A percentile compares a stretch with the other conserved stretches of the same genome.
Evolutionary conservation across 768 basidiomycete genomes (phyloP).

Genomic region (Crassisporium funariophilum): DNA sequence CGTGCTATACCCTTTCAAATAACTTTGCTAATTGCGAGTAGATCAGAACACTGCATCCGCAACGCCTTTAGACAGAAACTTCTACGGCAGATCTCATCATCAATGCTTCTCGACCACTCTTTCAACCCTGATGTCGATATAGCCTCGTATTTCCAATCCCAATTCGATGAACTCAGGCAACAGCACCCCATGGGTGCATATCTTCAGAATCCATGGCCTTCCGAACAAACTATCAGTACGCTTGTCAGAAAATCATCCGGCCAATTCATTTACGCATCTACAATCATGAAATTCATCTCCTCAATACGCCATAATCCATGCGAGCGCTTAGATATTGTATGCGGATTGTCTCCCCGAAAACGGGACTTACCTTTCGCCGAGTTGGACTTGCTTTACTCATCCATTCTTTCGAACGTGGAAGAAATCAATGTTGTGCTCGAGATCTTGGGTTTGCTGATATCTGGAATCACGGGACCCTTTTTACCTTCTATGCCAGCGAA

Average conservation of each 20-base stretch:
- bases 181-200: not conserved
- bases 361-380: not conserved
- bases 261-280: constrained; percentile 6
- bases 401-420: constrained; percentile 1
- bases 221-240: not conserved
- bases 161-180: not conserved
- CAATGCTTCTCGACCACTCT: not conserved
- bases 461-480: not conserved
- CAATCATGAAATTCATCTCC: not conserved
- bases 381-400: constrained; percentile 2
- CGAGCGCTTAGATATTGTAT: not conserved
- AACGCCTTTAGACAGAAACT: not conserved
- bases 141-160: not conserved
- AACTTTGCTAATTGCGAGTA: constrained; percentile 1
- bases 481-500: too few relatives aligned
- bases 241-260: too few relatives aligned
- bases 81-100: not conserved
- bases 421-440: not conserved
- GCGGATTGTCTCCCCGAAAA: not conserved
- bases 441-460: not conserved
- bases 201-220: constrained; percentile 1
- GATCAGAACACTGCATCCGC: not conserved
- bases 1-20: not conserved
- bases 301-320: not conserved
- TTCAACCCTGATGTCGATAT: constrained; percentile 3